phyloP scores from a whole-genome alignment of 306 rosid genomes.

The Lathyrus tuberosus region DNA sequence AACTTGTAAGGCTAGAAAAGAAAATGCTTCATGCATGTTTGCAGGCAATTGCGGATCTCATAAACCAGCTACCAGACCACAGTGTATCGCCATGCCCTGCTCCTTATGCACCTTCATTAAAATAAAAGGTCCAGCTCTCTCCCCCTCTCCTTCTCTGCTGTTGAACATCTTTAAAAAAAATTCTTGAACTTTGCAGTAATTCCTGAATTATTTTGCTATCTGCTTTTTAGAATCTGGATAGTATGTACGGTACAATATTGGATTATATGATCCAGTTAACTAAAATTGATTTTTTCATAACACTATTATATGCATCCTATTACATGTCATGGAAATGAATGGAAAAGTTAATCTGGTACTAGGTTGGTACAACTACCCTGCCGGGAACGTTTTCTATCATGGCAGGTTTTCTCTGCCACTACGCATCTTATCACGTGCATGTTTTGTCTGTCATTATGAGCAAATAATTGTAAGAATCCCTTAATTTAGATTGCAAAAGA shows the following conservation, averaged over 20 bases:
- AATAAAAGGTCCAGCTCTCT: conserved; percentile 55
- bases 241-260: conserved; percentile 36
- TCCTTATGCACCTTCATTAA: conserved; percentile 77
- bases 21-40: conserved; percentile 90
- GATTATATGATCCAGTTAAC: conserved; percentile 44
- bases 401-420: not conserved
- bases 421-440: not conserved
- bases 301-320: conserved; percentile 2
- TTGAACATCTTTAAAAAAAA: conserved; percentile 19
- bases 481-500: conserved; percentile 1
- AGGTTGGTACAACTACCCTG: not conserved
- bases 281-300: conserved; percentile 19
- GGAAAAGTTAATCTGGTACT: conserved; percentile 22
- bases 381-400: not conserved
- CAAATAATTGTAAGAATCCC: not conserved
- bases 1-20: conserved; percentile 76
- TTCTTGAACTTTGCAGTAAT: conserved; percentile 7
- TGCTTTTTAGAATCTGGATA: conserved; percentile 37
- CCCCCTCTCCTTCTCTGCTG: not conserved
- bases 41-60: conserved; percentile 62
- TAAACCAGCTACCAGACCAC: conserved; percentile 73
- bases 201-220: conserved; percentile 8
- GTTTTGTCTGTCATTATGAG: not conserved
- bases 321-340: conserved; percentile 28
- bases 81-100: conserved; percentile 89